These are phyloP conservation scores for Rubroboletus satanas DNA, from an alignment of 768 basidiomycete genomes.

Conservation along the genomic window DNA sequence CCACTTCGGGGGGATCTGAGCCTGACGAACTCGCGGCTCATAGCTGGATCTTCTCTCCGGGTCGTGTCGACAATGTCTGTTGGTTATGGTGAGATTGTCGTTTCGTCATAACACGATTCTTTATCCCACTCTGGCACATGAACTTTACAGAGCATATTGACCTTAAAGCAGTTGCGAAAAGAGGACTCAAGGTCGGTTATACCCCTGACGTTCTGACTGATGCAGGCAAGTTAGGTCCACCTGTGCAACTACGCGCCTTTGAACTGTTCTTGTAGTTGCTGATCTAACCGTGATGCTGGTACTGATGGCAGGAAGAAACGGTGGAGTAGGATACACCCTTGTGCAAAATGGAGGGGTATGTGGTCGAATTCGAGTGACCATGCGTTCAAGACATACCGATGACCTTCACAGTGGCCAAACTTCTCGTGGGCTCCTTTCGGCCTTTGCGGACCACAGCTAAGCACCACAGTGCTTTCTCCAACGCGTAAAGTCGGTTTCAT, in stretches of 20 bases:
- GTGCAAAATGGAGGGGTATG: slow-evolving; percentile 69
- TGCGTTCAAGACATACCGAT: neutral
- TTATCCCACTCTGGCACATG: neutral
- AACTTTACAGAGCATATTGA: slow-evolving; percentile 73
- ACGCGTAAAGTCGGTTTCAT: slow-evolving; percentile 81
- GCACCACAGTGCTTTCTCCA: slow-evolving; percentile 45
- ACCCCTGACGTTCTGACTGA: slow-evolving; percentile 94
- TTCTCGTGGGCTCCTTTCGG: slow-evolving; percentile 79
- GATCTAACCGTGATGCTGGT: slow-evolving; percentile 88
- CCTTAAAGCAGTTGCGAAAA: slow-evolving; percentile 51
- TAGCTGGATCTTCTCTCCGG: slow-evolving; percentile 70
- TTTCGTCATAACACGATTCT: neutral
- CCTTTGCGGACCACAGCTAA: slow-evolving; percentile 81
- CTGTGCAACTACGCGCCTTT: neutral
- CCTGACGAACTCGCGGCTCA: neutral
- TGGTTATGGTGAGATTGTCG: slow-evolving; percentile 60
- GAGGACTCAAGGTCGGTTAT: slow-evolving; percentile 74
- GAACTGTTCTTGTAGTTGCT: slow-evolving; percentile 58
- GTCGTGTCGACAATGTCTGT: slow-evolving; percentile 95
- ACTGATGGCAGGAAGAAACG: slow-evolving; percentile 90
- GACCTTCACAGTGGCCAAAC: slow-evolving; percentile 63
- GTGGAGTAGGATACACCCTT: slow-evolving; percentile 54
- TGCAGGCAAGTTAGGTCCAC: slow-evolving; percentile 51
- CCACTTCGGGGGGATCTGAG: neutral
- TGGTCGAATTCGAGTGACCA: neutral